Percentiles rank a stretch among this genome's conserved stretches.
Conservation (phyloP, 1,284 basidiomycete genomes). For the Takashimella koratensis region DNA sequence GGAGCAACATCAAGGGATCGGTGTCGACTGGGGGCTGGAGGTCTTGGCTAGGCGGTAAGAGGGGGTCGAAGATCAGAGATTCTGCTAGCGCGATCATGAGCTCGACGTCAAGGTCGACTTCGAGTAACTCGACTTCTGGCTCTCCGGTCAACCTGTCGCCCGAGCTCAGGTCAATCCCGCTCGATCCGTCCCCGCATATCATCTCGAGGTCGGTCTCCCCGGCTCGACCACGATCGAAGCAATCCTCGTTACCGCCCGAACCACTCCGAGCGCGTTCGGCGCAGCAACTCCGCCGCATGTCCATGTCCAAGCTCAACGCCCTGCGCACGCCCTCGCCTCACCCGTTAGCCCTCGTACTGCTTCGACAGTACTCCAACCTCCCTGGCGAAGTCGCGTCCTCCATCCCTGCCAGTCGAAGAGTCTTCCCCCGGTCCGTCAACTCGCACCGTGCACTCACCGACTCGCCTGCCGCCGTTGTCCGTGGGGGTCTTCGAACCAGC, state of each 20-base stretch:
- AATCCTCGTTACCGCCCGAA: conserved; percentile 3
- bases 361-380: conserved; percentile 32
- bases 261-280: conserved; percentile 8
- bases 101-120: neutral
- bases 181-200: neutral
- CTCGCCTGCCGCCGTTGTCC: neutral
- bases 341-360: conserved; percentile 33
- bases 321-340: conserved; percentile 42
- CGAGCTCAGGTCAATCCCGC: neutral
- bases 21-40: conserved; percentile 8
- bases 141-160: neutral
- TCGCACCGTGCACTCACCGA: conserved; percentile 2
- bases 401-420: conserved; percentile 32
- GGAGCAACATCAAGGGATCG: conserved; percentile 10
- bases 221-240: neutral
- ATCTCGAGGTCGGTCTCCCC: conserved; percentile 1
- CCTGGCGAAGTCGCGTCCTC: conserved; percentile 42
- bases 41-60: conserved; percentile 26
- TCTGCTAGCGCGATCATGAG: neutral
- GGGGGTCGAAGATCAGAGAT: conserved; percentile 6
- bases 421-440: conserved; percentile 43
- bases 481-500: conserved; percentile 26
- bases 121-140: neutral
- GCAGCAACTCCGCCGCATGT: conserved; percentile 33
- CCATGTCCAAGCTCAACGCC: conserved; percentile 32